Evolutionary conservation across 2,329 filamentous ascomycete genomes (phyloP), one percentile per base, ranked within the genome.

Genomic region (Paraconiothyrium sp.): DNA sequence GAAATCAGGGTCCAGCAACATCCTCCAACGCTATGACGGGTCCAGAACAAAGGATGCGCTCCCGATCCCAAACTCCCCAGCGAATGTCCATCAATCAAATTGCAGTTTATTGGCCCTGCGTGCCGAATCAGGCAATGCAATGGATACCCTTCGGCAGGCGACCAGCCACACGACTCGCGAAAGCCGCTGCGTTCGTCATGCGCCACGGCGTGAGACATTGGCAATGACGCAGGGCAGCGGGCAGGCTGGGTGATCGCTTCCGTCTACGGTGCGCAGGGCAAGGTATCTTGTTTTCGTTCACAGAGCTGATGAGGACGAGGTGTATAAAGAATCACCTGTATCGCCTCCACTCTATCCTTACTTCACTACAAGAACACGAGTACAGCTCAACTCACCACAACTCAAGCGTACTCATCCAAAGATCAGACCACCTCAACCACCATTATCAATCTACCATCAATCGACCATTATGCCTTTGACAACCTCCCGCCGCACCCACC

Each of bases 381-480:
- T 51, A 57, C 57, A 61, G 55, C 37, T 43, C 49, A 58, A 51
- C 58, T 20, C 32, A 24, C 44, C 48, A 41, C 35, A 62, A 54
- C 39, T 52, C 43, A 56, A 37, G 43, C 56, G 57, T 37, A 55
- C 27, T 44, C 46, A 60, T 35, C 43, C 43, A 46, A 44, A 20
- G 39, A 20, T n/a, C 43, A 24, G 7, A 46, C 56, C 43, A 30
- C 34, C 34, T 35, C 47, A 52, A 47, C 32, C 35, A 47, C 43
- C 22, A 48, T 46, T 13, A 63, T 54, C 65, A 66, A 61, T 6
- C 27, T 30, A 30, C 27, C 27, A 30, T 30, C 27, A 4, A 30
- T 30, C 27, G 27, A 30, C 39, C 67, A 72, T 56, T 51, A 77
- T 75, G 72, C 75, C 74, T 71, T 65, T 77, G 20, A 41, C 39